These are phyloP conservation scores for Trichophyton rubrum DNA, from an alignment of 2,329 filamentous ascomycete genomes.

Conservation along the genomic window DNA sequence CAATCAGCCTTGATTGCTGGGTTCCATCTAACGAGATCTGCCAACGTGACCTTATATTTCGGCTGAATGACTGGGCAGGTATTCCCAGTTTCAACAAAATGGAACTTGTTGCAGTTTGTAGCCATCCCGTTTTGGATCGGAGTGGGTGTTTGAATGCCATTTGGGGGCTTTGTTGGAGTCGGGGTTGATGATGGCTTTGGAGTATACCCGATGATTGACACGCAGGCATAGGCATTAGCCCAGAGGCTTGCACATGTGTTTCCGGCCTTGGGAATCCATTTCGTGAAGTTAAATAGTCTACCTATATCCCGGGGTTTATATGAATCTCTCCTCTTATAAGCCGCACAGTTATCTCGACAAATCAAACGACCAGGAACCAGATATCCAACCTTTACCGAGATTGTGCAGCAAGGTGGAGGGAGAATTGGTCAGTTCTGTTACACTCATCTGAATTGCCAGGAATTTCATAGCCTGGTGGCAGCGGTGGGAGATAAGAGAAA, in stretches of 20 bases:
- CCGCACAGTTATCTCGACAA: background rate
- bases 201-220: background rate
- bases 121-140: background rate
- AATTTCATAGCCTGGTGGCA: background rate
- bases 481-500: background rate
- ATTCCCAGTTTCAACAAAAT: background rate
- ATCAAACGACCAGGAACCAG: background rate
- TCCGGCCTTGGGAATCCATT: constrained; percentile 18
- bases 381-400: background rate
- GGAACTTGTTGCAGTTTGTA: background rate
- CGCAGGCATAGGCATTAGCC: background rate
- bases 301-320: background rate
- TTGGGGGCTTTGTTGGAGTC: background rate
- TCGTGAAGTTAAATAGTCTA: constrained; percentile 11
- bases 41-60: background rate
- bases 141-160: background rate
- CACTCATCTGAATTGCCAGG: background rate
- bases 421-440: background rate
- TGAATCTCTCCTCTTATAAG: background rate
- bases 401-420: background rate
- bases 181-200: background rate
- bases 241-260: constrained; percentile 9
- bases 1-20: background rate
- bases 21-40: background rate
- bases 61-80: background rate